A percentile compares a stretch with the other conserved stretches of the same genome.
These are phyloP conservation scores for Lindgomyces ingoldianus DNA, from an alignment of 495 filamentous ascomycete genomes.

Conservation along the genomic window DNA sequence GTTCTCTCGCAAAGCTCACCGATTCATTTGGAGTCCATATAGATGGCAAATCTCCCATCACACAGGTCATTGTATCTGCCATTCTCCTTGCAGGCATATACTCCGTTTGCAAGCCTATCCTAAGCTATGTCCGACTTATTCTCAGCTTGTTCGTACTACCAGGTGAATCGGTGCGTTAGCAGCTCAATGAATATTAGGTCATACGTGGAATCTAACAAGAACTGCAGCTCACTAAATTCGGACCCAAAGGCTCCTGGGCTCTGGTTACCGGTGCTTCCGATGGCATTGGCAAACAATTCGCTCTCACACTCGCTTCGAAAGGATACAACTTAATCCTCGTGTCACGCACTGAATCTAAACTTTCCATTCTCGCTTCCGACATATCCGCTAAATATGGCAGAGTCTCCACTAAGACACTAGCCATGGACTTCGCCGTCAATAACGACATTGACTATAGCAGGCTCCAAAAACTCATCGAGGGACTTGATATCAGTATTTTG, in stretches of 20 bases:
- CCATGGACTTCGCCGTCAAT: conserved; percentile 89
- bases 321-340: conserved; percentile 93
- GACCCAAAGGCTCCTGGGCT: conserved; percentile 89
- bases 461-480: conserved; percentile 64
- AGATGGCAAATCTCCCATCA: conserved; percentile 26
- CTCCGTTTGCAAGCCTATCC: conserved; percentile 53
- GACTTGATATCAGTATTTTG: conserved; percentile 80
- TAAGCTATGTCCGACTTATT: conserved; percentile 65
- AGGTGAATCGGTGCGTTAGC: conserved; percentile 56
- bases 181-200: not conserved
- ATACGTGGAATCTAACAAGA: conserved; percentile 6
- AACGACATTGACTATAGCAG: conserved; percentile 72
- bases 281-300: conserved; percentile 96
- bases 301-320: conserved; percentile 81
- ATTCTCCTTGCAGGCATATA: conserved; percentile 59
- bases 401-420: conserved; percentile 70
- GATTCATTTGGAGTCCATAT: conserved; percentile 30
- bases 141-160: conserved; percentile 77
- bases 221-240: conserved; percentile 80
- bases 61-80: conserved; percentile 6
- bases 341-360: conserved; percentile 89
- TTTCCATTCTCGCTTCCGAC: conserved; percentile 72
- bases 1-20: not conserved
- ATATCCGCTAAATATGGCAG: conserved; percentile 65
- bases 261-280: conserved; percentile 95